Base-by-base conservation (phyloP, 371 early-diverging fungal genomes). In the Smittium mucronatum region DNA sequence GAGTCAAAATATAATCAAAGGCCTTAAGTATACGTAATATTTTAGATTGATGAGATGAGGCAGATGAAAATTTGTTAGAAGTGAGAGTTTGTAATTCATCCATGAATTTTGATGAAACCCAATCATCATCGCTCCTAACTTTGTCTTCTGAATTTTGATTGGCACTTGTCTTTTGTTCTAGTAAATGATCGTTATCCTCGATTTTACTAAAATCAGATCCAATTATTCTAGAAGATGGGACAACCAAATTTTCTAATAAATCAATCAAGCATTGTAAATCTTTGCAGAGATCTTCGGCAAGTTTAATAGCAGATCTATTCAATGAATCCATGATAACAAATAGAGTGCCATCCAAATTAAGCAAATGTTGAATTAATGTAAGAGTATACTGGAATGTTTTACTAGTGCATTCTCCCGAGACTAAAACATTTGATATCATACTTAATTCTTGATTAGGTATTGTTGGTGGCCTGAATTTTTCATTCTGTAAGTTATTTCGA, bases 331-430 rank as follows among this genome's bases (percentile, higher is more conserved):
- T 87, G 69, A 98, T 89, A 1, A 89, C 82, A 1, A 85, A 83
- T 34, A 86, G 82, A 21, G 93, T 88, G 21, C 88, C 88, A 15
- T 85, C 80, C 61, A 91, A 73, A 1, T 85, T 78, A 1, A 92
- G 88, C 25, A 98, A 80, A 65, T 93, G 88, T 69, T 95, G 95
- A 36, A 98, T 89, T 25, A 92, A 89, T 35, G 87, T 83, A 21
- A 96, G 79, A 0, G 93, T 93, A 75, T 87, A 89, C 78, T 93
- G 93, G 88, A 97, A 97, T 0, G 95, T 95, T 70, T 89, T 90
- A 73, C 88, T 90, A 11, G 95, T 89, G 74, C 95, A 94, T 74
- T 93, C 94, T 25, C 93, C 95, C 0, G 87, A 86, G 1, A 92
- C 90, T 34, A 98, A 82, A 0, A 94, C 91, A 70, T 93, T 89